These are phyloP conservation scores for Diaporthe helianthi DNA, from an alignment of 2,329 filamentous ascomycete species.

Conservation along the genomic window DNA sequence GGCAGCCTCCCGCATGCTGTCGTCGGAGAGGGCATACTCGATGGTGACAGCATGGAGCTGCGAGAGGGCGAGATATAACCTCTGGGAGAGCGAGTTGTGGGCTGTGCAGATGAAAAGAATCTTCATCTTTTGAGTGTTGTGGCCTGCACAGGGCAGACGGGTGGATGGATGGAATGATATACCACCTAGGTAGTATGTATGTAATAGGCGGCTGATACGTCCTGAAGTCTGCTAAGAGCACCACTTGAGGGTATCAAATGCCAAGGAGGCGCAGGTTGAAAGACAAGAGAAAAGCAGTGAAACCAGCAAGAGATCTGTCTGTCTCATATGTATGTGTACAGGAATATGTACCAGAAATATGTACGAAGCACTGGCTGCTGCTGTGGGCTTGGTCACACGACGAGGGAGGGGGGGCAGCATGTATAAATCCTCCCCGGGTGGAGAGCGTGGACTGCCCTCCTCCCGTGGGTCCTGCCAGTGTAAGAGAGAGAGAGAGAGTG, in stretches of 20 bases:
- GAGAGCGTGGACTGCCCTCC: constrained; percentile 5
- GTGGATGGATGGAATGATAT: no score
- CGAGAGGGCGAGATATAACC: constrained; percentile 46
- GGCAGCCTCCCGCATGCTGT: constrained; percentile 48
- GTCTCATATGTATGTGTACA: constrained; percentile 14
- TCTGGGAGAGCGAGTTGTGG: constrained; percentile 53
- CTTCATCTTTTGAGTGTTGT: constrained; percentile 26
- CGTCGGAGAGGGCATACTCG: constrained; percentile 47
- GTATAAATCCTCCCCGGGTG: constrained; percentile 18
- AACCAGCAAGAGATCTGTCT: background rate
- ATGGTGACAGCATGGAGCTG: constrained; percentile 47
- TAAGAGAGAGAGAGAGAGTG: no score
- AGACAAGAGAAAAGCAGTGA: background rate
- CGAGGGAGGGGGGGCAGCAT: constrained; percentile 8
- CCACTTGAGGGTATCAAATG: background rate
- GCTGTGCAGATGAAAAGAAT: constrained; percentile 53
- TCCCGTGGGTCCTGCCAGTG: background rate
- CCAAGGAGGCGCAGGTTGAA: background rate
- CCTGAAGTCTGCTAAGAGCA: no score
- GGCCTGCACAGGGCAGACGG: background rate
- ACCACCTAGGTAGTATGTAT: no score
- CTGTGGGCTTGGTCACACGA: constrained; percentile 15
- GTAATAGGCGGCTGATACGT: background rate
- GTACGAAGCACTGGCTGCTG: background rate
- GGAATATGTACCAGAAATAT: constrained; percentile 1